Percentiles rank a stretch among this genome's conserved stretches.
These are phyloP conservation scores for Aspergillus ustus DNA, from an alignment of 2,329 filamentous ascomycete genomes.

Conservation along the genomic window DNA sequence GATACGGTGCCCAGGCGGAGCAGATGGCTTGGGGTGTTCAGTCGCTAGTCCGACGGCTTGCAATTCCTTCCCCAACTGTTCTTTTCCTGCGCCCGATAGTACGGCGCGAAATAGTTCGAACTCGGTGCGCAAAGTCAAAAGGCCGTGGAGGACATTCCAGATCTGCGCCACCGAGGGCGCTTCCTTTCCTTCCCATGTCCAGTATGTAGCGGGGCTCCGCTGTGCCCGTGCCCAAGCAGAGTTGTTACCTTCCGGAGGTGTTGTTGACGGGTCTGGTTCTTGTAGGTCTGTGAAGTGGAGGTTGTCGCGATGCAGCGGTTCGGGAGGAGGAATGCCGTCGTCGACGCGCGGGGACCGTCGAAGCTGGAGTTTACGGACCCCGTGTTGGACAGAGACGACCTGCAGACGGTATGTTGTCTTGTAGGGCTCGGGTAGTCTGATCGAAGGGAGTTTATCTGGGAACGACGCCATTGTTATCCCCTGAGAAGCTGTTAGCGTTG, in stretches of 20 bases:
- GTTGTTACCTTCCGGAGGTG: conserved; percentile 37
- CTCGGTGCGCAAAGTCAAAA: conserved; percentile 36
- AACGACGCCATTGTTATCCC: conserved; percentile 4
- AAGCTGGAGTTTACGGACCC: conserved; percentile 24
- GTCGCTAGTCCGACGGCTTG: conserved; percentile 48
- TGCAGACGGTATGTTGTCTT: conserved; percentile 25
- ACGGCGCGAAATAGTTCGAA: conserved; percentile 40
- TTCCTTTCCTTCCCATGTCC: conserved; percentile 36
- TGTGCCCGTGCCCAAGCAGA: conserved; percentile 42
- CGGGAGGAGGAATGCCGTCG: conserved; percentile 23
- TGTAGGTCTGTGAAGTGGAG: conserved; percentile 37
- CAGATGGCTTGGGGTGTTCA: conserved; percentile 49
- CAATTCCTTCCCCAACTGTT: conserved; percentile 34
- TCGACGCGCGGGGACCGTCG: conserved; percentile 26
- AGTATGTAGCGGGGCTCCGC: conserved; percentile 34
- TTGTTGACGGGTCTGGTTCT: conserved; percentile 24
- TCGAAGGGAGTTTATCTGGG: conserved; percentile 15
- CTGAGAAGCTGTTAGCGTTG: background rate
- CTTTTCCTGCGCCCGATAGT: conserved; percentile 33
- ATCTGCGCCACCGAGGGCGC: conserved; percentile 40
- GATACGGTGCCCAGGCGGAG: conserved; percentile 43
- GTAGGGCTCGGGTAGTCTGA: conserved; percentile 28
- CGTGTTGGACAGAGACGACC: conserved; percentile 21
- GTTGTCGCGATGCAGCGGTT: conserved; percentile 35
- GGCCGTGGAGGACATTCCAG: conserved; percentile 45